phyloP scores from a whole-genome alignment of 2,329 filamentous ascomycete species.

The Arthrobotrys iridis region DNA sequence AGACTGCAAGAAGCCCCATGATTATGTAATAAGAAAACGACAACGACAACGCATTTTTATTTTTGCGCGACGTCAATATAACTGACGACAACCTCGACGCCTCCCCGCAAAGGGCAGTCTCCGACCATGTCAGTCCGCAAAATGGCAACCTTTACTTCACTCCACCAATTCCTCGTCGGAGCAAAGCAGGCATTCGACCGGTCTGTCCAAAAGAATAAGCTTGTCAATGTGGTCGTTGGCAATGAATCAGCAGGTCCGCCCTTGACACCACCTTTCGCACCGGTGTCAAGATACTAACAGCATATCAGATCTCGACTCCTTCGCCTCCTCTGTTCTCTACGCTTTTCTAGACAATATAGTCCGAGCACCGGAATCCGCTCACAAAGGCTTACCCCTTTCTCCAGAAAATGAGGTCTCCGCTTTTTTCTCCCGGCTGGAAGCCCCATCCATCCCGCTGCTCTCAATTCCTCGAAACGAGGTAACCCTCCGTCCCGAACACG shows the following conservation, averaged over 20 bases:
- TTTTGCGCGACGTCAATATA: background rate
- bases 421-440: constrained; percentile 60
- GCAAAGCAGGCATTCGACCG: constrained; percentile 8
- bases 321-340: constrained; percentile 77
- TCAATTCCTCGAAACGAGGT: constrained; percentile 77
- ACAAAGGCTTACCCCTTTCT: constrained; percentile 55
- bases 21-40: constrained; percentile 28
- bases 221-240: constrained; percentile 72
- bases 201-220: constrained; percentile 56
- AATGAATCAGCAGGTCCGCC: constrained; percentile 73
- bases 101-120: background rate
- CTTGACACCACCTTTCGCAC: background rate
- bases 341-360: constrained; percentile 74
- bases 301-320: constrained; percentile 77
- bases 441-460: constrained; percentile 76
- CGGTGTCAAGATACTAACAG: background rate
- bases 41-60: constrained; percentile 29
- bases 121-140: constrained; percentile 23
- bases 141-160: constrained; percentile 27
- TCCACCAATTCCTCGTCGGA: constrained; percentile 44
- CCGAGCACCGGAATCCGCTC: constrained; percentile 64
- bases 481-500: constrained; percentile 76
- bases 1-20: background rate
- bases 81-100: constrained; percentile 4
- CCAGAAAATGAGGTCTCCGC: background rate